Conservation (phyloP, 2,329 filamentous ascomycete species). For the Monosporascus sp. region DNA sequence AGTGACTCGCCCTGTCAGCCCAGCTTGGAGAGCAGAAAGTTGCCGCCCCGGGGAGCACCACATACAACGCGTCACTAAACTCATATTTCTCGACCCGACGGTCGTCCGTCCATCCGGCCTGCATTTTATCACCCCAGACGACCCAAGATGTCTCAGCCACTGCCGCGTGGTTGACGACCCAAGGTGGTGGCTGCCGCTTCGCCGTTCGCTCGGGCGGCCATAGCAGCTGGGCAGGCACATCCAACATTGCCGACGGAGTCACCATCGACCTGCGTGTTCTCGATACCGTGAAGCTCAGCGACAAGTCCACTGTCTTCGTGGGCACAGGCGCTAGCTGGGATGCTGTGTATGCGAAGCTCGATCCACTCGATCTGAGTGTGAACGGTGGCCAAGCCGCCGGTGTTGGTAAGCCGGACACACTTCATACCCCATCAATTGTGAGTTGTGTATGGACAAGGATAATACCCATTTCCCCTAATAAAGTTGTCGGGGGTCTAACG, state of each 20-base stretch:
- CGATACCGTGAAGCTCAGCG: slow-evolving; percentile 29
- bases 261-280: slow-evolving; percentile 40
- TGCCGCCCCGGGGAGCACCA: not conserved
- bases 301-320: slow-evolving; percentile 32
- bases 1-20: not conserved
- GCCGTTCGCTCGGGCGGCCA: slow-evolving; percentile 49
- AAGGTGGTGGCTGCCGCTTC: slow-evolving; percentile 29
- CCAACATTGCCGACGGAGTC: slow-evolving; percentile 36
- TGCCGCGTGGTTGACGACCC: slow-evolving; percentile 15
- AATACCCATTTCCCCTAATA: not conserved
- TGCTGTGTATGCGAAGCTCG: slow-evolving; percentile 35
- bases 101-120: not conserved
- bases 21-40: not conserved
- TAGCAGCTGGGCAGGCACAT: slow-evolving; percentile 37
- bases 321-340: slow-evolving; percentile 41
- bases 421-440: too few relatives aligned
- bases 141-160: slow-evolving; percentile 12
- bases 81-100: slow-evolving; percentile 1
- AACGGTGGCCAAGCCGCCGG: slow-evolving; percentile 6
- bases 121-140: slow-evolving; percentile 4
- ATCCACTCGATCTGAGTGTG: slow-evolving; percentile 25
- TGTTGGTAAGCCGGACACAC: slow-evolving; percentile 7
- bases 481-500: slow-evolving; percentile 6
- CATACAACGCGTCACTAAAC: not conserved
- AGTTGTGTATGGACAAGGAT: too few relatives aligned